Base-by-base conservation (phyloP, 768 basidiomycete species). In the Serpula lacrymans region DNA sequence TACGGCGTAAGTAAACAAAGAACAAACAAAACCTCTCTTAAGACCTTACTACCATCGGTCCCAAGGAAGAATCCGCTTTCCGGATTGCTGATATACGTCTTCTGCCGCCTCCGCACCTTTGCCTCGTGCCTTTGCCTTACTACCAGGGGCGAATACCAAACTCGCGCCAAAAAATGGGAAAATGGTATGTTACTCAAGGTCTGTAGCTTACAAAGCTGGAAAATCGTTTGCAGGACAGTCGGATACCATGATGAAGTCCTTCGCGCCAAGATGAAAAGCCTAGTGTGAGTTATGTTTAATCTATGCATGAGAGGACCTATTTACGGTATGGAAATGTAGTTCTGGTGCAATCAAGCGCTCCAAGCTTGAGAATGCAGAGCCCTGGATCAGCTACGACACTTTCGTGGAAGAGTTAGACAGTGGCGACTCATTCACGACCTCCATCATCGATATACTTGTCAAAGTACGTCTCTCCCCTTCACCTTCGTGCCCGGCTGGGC, bases 401-500 rank as follows among this genome's bases (percentile, higher is more conserved):
- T 88, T 90, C 48, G 82, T 88, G 14, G 75, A 82, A 49, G 84
- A 87, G 21, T 66, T 90, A 35, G 86, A 89, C 54, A 74, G 73
- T 17, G 87, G 86, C 12, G 88, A 90, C 57, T 80, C 84, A 1
- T 89, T 90, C 60, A 88, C 87, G 0, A 76, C 86, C 4, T 74
- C 82, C 1, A 57, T 90, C 36, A 64, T 88, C 43, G 87, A 89
- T 45, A 74, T 85, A 34, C 70, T 90, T 32, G 88, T 89, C 54
- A 85, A 84, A 66, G 88, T 89, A 53, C 59, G 77, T n/a, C n/a
- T n/a, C 55, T 20, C 3, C 27, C 30, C 10, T 7, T n/a, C 18
- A 14, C 18, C 32, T 9, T 25, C 34, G 34, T 33, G 29, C 18
- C 8, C 21, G 5, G 17, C 24, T 33, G 25, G 24, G 37, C 20